Conservation (phyloP, 768 basidiomycete species). For the Amanita exitialis region DNA sequence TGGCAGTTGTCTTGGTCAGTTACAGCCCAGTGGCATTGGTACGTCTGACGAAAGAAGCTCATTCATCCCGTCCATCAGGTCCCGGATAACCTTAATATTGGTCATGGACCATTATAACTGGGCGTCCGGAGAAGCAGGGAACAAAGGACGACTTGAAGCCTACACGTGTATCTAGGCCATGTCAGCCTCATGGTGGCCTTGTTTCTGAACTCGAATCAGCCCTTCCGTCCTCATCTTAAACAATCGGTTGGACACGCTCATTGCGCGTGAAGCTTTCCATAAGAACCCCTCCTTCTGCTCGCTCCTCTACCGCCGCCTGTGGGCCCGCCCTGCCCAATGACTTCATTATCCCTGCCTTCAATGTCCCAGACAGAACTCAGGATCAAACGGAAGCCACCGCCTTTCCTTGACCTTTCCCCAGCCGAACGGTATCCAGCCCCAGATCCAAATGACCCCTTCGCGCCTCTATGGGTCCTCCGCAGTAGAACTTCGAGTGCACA, state of each 20-base stretch:
- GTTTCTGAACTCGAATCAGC: constrained; percentile 3
- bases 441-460: constrained; percentile 64
- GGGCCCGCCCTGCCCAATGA: background rate
- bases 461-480: constrained; percentile 55
- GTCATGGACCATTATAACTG: background rate
- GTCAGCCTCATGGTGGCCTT: constrained; percentile 7
- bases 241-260: background rate
- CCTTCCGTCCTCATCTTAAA: constrained; percentile 3
- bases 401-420: constrained; percentile 33
- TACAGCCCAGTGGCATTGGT: constrained; percentile 1
- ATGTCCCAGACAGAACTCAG: constrained; percentile 3
- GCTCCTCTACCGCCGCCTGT: background rate
- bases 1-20: background rate
- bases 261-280: constrained; percentile 4
- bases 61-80: constrained; percentile 1
- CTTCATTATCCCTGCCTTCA: constrained; percentile 3
- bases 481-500: constrained; percentile 41
- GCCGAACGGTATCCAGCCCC: constrained; percentile 48
- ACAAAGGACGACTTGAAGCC: background rate
- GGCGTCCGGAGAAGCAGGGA: background rate
- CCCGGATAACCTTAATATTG: background rate
- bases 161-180: constrained; percentile 6
- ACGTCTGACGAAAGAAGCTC: constrained; percentile 1
- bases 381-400: constrained; percentile 50
- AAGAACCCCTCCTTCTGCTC: background rate